Evolutionary conservation across 768 basidiomycete species (phyloP).

Genomic region (Tylopilus cervinicoccineus): DNA sequence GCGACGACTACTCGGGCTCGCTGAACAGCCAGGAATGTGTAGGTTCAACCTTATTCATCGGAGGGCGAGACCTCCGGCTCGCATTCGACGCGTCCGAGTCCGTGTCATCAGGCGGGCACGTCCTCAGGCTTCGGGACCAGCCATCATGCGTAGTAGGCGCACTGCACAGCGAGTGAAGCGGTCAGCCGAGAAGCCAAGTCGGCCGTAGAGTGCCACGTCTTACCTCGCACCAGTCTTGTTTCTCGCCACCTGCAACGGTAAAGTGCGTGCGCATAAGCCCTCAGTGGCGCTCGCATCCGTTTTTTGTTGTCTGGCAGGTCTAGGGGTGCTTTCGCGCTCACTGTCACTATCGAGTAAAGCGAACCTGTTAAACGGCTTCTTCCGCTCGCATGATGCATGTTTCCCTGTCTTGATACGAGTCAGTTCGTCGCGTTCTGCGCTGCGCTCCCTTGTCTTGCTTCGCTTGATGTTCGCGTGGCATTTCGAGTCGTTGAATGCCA

Average conservation of each 20-base stretch:
- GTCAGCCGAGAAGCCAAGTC: background rate
- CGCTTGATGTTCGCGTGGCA: background rate
- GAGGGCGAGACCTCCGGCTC: constrained; percentile 3
- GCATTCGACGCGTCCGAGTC: constrained; percentile 22
- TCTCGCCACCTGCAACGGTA: constrained; percentile 21
- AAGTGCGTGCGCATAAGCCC: background rate
- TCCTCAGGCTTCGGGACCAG: constrained; percentile 14
- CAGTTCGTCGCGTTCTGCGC: background rate
- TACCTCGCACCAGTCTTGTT: constrained; percentile 13
- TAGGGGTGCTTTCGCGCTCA: constrained; percentile 24
- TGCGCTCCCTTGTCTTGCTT: background rate
- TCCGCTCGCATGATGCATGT: background rate
- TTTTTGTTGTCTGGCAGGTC: constrained; percentile 12
- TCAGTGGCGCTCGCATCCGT: background rate
- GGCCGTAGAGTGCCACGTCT: background rate
- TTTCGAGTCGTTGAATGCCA: background rate
- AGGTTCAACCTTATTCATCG: background rate
- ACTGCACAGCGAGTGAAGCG: background rate
- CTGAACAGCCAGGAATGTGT: constrained; percentile 16
- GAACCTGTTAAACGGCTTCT: background rate
- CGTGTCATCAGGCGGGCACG: background rate
- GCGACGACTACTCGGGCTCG: background rate
- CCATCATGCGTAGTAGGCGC: background rate
- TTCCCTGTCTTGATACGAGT: background rate
- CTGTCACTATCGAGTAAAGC: constrained; percentile 1